A percentile compares a stretch with the other conserved stretches of the same genome.
Conservation (phyloP, 108 stramenopile species). For the Mediolabrus comicus region DNA sequence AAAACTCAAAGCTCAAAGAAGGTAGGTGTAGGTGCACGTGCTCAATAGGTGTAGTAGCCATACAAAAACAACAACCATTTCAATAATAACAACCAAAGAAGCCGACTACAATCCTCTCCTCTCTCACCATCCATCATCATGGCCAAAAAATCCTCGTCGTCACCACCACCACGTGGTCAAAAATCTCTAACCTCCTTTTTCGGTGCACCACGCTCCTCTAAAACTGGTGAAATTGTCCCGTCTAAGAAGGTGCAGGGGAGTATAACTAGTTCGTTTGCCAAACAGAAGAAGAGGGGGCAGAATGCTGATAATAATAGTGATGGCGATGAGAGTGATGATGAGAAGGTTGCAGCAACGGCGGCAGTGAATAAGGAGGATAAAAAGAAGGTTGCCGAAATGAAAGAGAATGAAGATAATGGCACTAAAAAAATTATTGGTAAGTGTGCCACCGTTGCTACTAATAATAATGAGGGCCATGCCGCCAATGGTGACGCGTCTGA, state of each 20-base stretch:
- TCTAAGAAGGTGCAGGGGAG: constrained; percentile 8
- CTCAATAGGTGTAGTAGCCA: no score
- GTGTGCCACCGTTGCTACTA: not conserved
- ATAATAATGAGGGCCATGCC: not conserved
- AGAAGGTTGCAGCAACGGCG: not conserved
- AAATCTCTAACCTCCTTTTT: constrained; percentile 54
- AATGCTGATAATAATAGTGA: constrained; percentile 14
- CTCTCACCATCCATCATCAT: no score
- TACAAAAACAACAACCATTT: no score
- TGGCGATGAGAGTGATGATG: constrained; percentile 22
- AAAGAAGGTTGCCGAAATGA: not conserved
- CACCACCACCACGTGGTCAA: constrained; percentile 11
- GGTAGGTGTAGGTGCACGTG: no score
- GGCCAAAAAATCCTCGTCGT: not conserved
- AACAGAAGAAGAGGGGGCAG: constrained; percentile 7
- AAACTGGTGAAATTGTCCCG: constrained; percentile 4
- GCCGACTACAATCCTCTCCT: no score
- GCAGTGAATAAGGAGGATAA: constrained; percentile 2
- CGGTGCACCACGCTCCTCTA: constrained; percentile 27
- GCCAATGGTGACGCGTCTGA: not conserved
- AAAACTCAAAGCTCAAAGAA: no score
- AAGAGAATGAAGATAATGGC: constrained; percentile 36
- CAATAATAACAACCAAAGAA: no score
- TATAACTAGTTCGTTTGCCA: not conserved
- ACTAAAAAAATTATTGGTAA: not conserved